These are phyloP conservation scores for Alternaria metachromatica DNA, from an alignment of 2,329 filamentous ascomycete genomes.

Conservation along the genomic window DNA sequence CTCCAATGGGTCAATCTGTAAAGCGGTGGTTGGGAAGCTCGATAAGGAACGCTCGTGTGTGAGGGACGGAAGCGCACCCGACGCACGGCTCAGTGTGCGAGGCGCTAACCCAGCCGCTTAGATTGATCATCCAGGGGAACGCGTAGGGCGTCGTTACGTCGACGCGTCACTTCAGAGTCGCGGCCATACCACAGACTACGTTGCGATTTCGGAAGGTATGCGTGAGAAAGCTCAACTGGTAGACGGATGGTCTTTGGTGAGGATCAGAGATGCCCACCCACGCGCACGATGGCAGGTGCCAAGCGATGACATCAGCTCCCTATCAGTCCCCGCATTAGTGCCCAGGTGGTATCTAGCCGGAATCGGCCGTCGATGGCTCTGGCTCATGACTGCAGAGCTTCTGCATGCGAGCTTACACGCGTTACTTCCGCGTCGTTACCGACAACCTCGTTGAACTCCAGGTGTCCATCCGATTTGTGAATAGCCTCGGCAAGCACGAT, in stretches of 20 bases:
- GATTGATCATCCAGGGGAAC: not conserved
- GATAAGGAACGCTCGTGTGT: not conserved
- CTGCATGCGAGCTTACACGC: not conserved
- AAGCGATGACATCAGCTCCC: not conserved
- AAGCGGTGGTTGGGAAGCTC: not conserved
- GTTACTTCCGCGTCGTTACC: not conserved
- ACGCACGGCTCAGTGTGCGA: not conserved
- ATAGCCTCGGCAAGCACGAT: conserved; percentile 11
- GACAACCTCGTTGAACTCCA: not conserved
- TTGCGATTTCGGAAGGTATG: not conserved
- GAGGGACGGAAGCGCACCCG: conserved; percentile 1
- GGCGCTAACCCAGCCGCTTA: not conserved
- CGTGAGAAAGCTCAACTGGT: not conserved
- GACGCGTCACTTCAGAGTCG: not conserved
- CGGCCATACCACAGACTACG: not conserved
- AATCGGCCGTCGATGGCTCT: not conserved
- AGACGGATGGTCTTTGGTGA: not conserved
- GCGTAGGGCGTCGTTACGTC: not conserved
- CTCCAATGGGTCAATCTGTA: not conserved
- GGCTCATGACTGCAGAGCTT: not conserved
- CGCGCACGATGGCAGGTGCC: not conserved
- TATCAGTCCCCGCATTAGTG: not conserved
- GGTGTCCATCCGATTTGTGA: not conserved
- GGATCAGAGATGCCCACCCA: not conserved
- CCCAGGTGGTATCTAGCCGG: not conserved